A percentile compares a stretch with the other conserved stretches of the same genome.
These are phyloP conservation scores for Clitopilus passeckerianus DNA, from an alignment of 768 basidiomycete species.

Conservation along the genomic window DNA sequence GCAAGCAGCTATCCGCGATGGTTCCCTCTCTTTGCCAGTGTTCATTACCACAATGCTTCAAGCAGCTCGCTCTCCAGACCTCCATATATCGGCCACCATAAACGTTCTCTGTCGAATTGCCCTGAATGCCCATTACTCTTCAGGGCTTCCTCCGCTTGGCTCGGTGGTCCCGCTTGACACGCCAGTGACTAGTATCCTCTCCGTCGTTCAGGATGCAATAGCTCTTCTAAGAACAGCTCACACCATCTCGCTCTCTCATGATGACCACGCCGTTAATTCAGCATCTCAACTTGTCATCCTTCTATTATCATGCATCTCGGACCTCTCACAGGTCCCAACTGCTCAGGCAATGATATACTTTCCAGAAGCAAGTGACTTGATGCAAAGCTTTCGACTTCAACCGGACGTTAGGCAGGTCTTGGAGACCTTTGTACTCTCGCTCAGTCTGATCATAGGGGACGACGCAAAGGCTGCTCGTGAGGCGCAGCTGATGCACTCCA, in stretches of 20 bases:
- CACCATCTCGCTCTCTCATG: slow-evolving; percentile 48
- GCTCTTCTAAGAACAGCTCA: slow-evolving; percentile 54
- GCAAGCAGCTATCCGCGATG: slow-evolving; percentile 49
- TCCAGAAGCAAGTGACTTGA: slow-evolving; percentile 47
- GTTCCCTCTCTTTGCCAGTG: slow-evolving; percentile 49
- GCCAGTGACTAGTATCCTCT: slow-evolving; percentile 42
- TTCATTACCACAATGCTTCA: slow-evolving; percentile 66
- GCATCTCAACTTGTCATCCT: slow-evolving; percentile 62
- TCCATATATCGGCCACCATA: slow-evolving; percentile 62
- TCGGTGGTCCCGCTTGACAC: slow-evolving; percentile 51
- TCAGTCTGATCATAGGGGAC: slow-evolving; percentile 61
- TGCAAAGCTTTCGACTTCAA: slow-evolving; percentile 49
- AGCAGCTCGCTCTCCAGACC: slow-evolving; percentile 57
- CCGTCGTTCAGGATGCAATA: slow-evolving; percentile 57
- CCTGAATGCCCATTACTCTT: slow-evolving; percentile 59
- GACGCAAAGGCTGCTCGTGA: slow-evolving; percentile 68
- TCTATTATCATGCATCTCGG: slow-evolving; percentile 54
- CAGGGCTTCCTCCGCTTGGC: slow-evolving; percentile 45
- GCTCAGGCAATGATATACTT: slow-evolving; percentile 50
- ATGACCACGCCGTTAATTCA: slow-evolving; percentile 53
- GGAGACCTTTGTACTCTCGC: slow-evolving; percentile 53
- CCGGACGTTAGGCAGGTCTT: slow-evolving; percentile 49
- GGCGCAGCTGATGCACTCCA: slow-evolving; percentile 63
- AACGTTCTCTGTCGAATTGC: slow-evolving; percentile 65
- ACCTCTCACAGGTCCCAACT: slow-evolving; percentile 57